Conservation (phyloP, 495 filamentous ascomycete species). For the Neurospora sp. region DNA sequence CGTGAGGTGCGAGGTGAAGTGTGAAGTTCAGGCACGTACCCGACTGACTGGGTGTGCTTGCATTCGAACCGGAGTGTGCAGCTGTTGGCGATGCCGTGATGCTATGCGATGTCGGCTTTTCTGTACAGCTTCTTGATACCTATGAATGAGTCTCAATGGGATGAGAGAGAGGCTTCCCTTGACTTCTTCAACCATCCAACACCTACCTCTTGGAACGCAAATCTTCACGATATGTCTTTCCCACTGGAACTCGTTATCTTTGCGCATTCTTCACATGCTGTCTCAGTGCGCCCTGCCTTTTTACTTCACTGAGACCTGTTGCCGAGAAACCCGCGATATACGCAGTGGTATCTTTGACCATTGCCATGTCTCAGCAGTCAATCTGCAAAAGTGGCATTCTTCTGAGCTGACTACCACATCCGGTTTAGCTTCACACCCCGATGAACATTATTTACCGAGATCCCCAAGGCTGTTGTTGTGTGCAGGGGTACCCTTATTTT, state of each 20-base stretch:
- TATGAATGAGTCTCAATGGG: background rate
- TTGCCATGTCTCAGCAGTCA: background rate
- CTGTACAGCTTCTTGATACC: background rate
- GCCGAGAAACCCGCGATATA: background rate
- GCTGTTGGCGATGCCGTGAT: background rate
- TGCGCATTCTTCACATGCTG: background rate
- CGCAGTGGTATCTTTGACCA: no score
- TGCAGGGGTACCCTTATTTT: background rate
- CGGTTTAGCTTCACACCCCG: background rate
- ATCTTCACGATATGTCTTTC: background rate
- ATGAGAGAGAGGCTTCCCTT: background rate
- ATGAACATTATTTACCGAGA: background rate
- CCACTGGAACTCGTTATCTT: background rate
- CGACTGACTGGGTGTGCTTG: background rate
- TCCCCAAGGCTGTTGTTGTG: background rate
- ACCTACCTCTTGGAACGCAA: background rate
- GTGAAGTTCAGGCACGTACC: background rate
- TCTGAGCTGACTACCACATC: background rate
- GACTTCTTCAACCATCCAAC: background rate
- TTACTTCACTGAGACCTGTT: background rate
- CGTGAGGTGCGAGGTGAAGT: background rate
- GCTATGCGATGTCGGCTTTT: background rate
- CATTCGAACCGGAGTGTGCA: background rate
- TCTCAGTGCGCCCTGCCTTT: background rate
- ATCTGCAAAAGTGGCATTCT: background rate